phyloP scores from a whole-genome alignment of 495 filamentous ascomycete genomes.

The Podospora conica region DNA sequence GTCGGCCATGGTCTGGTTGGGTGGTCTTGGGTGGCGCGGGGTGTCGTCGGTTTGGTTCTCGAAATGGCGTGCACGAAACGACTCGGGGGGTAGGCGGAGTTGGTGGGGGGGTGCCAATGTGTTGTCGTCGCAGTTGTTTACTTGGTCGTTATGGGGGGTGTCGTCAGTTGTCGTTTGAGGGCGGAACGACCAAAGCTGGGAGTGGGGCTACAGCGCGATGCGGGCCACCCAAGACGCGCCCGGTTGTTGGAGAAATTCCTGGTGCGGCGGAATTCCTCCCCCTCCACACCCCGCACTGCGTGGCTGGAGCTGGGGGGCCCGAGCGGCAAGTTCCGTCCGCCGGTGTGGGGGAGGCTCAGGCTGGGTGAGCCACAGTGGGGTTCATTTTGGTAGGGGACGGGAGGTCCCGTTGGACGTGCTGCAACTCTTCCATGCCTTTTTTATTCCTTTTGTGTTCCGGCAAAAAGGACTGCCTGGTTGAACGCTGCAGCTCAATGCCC shows the following conservation, averaged over 20 bases:
- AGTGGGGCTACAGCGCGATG: not conserved
- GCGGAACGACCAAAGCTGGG: not conserved
- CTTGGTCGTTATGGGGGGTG: not conserved
- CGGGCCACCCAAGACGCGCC: not conserved
- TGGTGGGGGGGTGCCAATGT: not conserved
- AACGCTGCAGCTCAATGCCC: not conserved
- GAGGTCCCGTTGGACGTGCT: not conserved
- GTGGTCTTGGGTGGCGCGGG: not conserved
- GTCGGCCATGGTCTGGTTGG: slow-evolving; percentile 41
- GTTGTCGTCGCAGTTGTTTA: not conserved
- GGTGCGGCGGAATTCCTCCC: not conserved
- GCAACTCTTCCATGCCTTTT: not conserved
- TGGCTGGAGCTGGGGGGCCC: not conserved
- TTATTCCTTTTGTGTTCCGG: not conserved
- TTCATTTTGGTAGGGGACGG: not conserved
- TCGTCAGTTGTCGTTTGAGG: not conserved
- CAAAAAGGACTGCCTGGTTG: not conserved
- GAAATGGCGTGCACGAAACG: not conserved
- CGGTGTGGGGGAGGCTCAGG: not conserved
- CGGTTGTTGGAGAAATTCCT: not conserved
- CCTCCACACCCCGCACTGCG: not conserved
- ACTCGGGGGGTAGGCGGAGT: not conserved
- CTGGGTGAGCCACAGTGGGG: not conserved
- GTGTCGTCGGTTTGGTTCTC: not conserved
- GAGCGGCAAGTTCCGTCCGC: not conserved